These are phyloP conservation scores for Annona cherimola DNA, from an alignment of 164 flowering plant species.

Conservation along the genomic window DNA sequence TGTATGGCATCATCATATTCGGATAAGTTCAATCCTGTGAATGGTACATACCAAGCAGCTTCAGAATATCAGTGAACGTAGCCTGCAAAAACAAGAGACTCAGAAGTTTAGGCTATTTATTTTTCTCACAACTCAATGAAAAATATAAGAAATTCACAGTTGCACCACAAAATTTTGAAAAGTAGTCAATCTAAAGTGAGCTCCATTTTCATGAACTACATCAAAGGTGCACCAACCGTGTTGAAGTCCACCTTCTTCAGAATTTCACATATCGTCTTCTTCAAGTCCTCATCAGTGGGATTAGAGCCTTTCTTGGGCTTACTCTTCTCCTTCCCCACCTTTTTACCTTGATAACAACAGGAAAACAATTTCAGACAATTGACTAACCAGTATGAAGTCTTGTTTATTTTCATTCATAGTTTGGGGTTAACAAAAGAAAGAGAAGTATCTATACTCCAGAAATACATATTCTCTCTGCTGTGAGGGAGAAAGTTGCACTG, in stretches of 20 bases:
- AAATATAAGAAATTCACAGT: not conserved
- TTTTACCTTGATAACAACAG: constrained; percentile 21
- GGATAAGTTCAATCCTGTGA: not conserved
- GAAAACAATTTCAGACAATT: constrained; percentile 1
- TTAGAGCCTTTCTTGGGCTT: constrained; percentile 38
- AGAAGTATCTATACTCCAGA: not conserved
- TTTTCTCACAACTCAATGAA: not conserved
- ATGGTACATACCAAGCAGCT: constrained; percentile 50
- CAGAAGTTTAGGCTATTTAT: not conserved
- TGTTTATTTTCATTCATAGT: not conserved
- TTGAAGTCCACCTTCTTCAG: constrained; percentile 89
- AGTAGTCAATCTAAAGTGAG: not conserved
- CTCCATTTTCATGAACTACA: not conserved
- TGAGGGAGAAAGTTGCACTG: not conserved
- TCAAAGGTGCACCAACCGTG: constrained; percentile 43
- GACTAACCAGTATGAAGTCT: not conserved
- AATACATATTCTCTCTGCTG: not conserved
- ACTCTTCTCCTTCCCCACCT: constrained; percentile 44
- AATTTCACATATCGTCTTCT: constrained; percentile 65
- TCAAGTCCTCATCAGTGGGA: constrained; percentile 64
- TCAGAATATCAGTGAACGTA: constrained; percentile 79
- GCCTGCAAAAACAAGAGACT: constrained; percentile 46
- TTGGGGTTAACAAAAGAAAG: not conserved
- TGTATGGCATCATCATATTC: too few relatives aligned
- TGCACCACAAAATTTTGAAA: not conserved